These are phyloP conservation scores for Mycena metata DNA, from an alignment of 768 basidiomycete species.

Conservation along the genomic window DNA sequence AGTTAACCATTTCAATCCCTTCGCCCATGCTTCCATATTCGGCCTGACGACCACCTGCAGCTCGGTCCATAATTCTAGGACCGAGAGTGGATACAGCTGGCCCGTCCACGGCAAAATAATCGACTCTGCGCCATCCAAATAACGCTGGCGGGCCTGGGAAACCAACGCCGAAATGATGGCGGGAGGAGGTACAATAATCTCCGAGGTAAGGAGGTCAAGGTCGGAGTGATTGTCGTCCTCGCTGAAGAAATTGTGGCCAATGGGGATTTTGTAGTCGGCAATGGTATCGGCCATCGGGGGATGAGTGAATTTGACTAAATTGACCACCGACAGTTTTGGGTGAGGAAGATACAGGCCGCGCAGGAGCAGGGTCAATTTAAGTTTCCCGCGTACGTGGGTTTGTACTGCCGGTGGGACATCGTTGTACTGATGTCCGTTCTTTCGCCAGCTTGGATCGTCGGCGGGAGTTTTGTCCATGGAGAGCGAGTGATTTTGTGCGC, in stretches of 20 bases:
- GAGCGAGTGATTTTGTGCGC: neutral
- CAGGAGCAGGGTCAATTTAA: neutral
- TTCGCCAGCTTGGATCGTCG: neutral
- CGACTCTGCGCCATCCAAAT: neutral
- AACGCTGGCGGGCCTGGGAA: neutral
- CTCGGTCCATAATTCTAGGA: neutral
- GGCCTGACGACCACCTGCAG: neutral
- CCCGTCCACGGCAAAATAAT: neutral
- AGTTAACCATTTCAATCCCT: neutral
- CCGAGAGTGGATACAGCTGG: neutral
- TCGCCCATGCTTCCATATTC: neutral
- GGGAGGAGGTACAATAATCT: neutral
- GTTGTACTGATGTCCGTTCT: neutral
- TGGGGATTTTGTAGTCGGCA: neutral
- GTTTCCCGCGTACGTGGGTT: neutral
- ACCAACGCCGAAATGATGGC: neutral
- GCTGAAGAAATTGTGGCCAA: neutral
- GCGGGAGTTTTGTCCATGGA: neutral
- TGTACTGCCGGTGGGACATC: slow-evolving; percentile 1
- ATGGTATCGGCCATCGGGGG: neutral
- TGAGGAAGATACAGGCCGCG: slow-evolving; percentile 2
- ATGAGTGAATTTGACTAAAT: neutral
- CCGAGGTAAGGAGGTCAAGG: neutral
- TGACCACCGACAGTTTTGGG: neutral
- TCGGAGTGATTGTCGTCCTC: neutral